Evolutionary conservation across 2,329 filamentous ascomycete genomes (phyloP).

Genomic region (Leptographium galeiforme): DNA sequence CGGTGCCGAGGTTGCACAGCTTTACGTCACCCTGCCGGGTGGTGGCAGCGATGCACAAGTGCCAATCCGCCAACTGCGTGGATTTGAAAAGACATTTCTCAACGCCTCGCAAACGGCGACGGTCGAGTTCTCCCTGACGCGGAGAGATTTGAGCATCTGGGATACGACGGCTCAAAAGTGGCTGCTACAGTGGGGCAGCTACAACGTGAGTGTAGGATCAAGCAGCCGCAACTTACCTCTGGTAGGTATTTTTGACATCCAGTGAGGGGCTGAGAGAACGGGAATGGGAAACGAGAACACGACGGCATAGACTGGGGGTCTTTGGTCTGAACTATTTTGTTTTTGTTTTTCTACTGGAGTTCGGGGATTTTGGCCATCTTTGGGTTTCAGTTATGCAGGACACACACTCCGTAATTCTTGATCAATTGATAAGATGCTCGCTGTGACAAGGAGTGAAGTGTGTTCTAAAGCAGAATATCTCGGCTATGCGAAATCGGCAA

Average conservation of each 20-base stretch:
- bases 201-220: constrained; percentile 26
- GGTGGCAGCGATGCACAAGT: not conserved
- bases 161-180: constrained; percentile 48
- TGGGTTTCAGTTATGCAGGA: not conserved
- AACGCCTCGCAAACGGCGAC: constrained; percentile 26
- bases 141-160: constrained; percentile 56
- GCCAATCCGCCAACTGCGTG: constrained; percentile 47
- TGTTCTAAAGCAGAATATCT: too few relatives aligned
- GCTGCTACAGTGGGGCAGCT: constrained; percentile 31
- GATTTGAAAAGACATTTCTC: constrained; percentile 49
- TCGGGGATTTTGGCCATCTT: not conserved
- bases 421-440: too few relatives aligned
- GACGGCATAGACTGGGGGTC: not conserved
- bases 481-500: too few relatives aligned
- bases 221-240: constrained; percentile 30
- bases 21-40: constrained; percentile 30
- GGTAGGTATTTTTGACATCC: constrained; percentile 19
- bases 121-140: constrained; percentile 39
- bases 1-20: constrained; percentile 30
- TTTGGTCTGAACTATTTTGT: not conserved
- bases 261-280: not conserved
- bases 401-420: too few relatives aligned
- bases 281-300: not conserved
- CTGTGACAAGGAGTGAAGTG: too few relatives aligned
- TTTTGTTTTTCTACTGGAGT: not conserved